Evolutionary conservation across 352 stramenopile species (phyloP).

Genomic region (Aphanomyces astaci): DNA sequence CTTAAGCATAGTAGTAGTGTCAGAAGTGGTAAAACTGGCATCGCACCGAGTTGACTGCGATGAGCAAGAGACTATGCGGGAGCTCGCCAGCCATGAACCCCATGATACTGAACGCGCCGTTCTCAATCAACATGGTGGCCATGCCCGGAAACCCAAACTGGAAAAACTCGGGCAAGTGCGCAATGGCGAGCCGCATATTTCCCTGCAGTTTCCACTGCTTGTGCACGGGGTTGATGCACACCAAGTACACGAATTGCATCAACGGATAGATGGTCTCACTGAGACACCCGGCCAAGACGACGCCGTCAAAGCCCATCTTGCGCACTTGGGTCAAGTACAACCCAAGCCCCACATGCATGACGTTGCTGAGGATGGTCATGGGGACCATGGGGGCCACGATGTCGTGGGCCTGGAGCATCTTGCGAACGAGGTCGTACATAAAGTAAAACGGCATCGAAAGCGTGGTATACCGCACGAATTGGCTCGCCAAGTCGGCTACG

Average conservation of each 20-base stretch:
- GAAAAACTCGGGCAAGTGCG: conserved; percentile 42
- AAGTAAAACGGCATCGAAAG: conserved; percentile 68
- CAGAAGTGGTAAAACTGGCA: background rate
- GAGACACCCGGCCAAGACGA: conserved; percentile 48
- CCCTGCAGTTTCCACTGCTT: conserved; percentile 41
- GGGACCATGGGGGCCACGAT: conserved; percentile 57
- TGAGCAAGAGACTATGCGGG: conserved; percentile 37
- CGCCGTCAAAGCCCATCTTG: conserved; percentile 53
- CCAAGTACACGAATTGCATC: conserved; percentile 36
- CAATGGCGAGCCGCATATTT: conserved; percentile 31
- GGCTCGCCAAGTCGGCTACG: conserved; percentile 42
- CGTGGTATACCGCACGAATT: conserved; percentile 51
- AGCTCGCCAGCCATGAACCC: conserved; percentile 48
- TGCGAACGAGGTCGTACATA: conserved; percentile 62
- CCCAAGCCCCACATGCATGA: conserved; percentile 51
- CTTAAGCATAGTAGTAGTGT: background rate
- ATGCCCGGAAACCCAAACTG: conserved; percentile 41
- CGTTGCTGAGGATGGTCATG: conserved; percentile 42
- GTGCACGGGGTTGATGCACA: conserved; percentile 37
- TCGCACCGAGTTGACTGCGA: conserved; percentile 45
- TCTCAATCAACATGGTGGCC: conserved; percentile 58
- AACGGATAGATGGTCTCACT: conserved; percentile 46
- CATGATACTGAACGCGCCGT: conserved; percentile 54
- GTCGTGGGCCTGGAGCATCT: conserved; percentile 67
- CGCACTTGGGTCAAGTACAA: conserved; percentile 74